Percentiles rank a stretch among this genome's conserved stretches.
Conservation (phyloP, 2,329 filamentous ascomycete genomes). For the Sporothrix pseudoabietina region DNA sequence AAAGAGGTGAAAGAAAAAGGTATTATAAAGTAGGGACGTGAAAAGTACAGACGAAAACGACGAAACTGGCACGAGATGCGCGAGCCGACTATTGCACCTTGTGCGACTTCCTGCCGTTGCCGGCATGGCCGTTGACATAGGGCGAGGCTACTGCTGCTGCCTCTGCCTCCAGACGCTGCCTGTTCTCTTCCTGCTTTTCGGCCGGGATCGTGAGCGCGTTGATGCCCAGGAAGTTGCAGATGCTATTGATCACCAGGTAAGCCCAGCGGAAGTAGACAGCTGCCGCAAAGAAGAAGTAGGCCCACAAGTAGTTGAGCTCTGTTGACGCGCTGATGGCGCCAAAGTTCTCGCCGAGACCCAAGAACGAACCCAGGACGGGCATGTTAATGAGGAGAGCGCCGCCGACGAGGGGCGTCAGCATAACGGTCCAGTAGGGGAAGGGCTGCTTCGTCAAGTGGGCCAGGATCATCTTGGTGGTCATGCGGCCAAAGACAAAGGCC, state of each 20-base stretch:
- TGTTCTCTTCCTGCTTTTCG: conserved; percentile 61
- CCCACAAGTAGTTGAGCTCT: conserved; percentile 81
- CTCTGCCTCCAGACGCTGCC: conserved; percentile 44
- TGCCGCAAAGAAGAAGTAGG: conserved; percentile 79
- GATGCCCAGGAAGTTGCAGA: conserved; percentile 90
- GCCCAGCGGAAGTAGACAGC: conserved; percentile 95
- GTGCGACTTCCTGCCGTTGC: conserved; percentile 39
- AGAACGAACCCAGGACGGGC: conserved; percentile 67
- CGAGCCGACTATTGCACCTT: conserved; percentile 28
- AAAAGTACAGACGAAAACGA: not conserved
- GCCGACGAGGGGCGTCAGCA: conserved; percentile 82
- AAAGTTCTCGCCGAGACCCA: conserved; percentile 40
- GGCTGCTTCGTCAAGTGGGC: conserved; percentile 91
- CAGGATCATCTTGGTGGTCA: conserved; percentile 99
- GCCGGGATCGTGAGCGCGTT: conserved; percentile 85
- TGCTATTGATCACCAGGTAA: conserved; percentile 83
- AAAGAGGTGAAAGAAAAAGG: not conserved
- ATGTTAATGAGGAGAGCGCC: conserved; percentile 83
- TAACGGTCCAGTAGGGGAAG: conserved; percentile 95
- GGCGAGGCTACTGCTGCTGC: conserved; percentile 29
- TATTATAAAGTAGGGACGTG: not conserved
- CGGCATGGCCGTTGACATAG: not conserved
- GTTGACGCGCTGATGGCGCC: conserved; percentile 60
- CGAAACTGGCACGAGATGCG: not conserved
- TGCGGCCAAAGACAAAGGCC: conserved; percentile 95